Conservation (phyloP, 2,329 filamentous ascomycete species). For the Cytospora leucostoma region DNA sequence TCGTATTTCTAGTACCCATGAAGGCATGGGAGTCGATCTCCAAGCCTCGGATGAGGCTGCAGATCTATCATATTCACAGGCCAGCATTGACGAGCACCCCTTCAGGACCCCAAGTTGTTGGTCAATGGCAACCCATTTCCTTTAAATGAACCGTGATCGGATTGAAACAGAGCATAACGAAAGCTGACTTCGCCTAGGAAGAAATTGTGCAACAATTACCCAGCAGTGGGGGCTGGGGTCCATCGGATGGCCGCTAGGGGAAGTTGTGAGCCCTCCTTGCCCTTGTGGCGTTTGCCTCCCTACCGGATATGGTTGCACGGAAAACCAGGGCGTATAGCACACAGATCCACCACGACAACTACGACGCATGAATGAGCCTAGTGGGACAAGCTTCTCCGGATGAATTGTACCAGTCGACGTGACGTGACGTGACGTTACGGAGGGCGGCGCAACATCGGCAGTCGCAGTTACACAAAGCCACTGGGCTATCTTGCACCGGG, state of each 20-base stretch:
- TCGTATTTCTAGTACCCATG: not conserved
- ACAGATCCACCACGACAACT: not conserved
- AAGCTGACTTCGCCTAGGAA: not conserved
- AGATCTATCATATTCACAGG: not conserved
- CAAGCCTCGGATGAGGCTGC: not conserved
- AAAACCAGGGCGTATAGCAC: not conserved
- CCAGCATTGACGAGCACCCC: not conserved
- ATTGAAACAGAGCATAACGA: not conserved
- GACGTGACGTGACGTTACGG: constrained; percentile 2
- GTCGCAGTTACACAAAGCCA: constrained; percentile 22
- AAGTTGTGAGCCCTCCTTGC: not conserved
- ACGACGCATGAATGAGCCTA: not conserved
- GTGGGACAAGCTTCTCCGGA: constrained; percentile 2
- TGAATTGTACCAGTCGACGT: constrained; percentile 5
- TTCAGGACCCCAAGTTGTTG: not conserved
- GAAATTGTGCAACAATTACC: no score
- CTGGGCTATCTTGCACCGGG: constrained; percentile 8
- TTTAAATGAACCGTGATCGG: not conserved
- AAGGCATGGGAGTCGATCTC: not conserved
- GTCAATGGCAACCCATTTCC: not conserved
- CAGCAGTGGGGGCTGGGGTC: not conserved
- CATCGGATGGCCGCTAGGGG: not conserved
- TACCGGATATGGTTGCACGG: not conserved
- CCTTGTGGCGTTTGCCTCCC: constrained; percentile 2
- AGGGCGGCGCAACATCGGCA: constrained; percentile 18